Base-by-base conservation (phyloP, 2,329 filamentous ascomycete genomes). In the Cadophora sp. region DNA sequence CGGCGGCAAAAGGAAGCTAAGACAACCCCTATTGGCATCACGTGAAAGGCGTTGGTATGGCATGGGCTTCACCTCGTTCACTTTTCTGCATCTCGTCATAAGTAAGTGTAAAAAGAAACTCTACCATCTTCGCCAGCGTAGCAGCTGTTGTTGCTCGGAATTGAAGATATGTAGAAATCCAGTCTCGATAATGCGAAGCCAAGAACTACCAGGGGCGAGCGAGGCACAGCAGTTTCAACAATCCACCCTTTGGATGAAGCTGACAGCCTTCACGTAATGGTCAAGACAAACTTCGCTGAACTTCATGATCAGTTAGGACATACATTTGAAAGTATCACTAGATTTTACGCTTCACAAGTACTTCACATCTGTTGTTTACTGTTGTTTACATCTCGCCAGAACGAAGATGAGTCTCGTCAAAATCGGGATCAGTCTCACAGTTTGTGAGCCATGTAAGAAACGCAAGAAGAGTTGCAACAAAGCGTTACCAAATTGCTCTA, bases 401-500 rank as follows among this genome's bases (percentile, higher is more conserved):
- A 43, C 24, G n/a, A 59, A 26, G 56, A 40, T 59, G 56, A 59
- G 56, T 59, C 55, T 59, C 22, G 56, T 37, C 56, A 59, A 43
- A 24, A 24, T 59, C 12, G 22, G 34, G 34, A 7, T n/a, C n/a
- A 43, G 31, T 43, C 51, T 7, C 12, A 63, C 53, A 6, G 69
- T 71, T 3, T 69, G 67, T 61, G 64, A 69, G 46, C 69, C 69
- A 19, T 72, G 71, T 40, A 67, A 68, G 63, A 67, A 61, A 34
- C 40, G 69, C 22, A 73, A 73, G 62, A 72, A 71, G 51, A 66
- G 56, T 27, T 73, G 72, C 48, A 64, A 70, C 29, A 69, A 71
- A 60, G 31, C 14, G 1, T 19, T 72, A n/a, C 70, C 70, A 26
- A 63, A 22, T 19, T 73, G 70, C 53, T 29, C 48, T 16, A 63